phyloP scores from a whole-genome alignment of 148 eudicot genomes.

The Amaranthus palmeri region DNA sequence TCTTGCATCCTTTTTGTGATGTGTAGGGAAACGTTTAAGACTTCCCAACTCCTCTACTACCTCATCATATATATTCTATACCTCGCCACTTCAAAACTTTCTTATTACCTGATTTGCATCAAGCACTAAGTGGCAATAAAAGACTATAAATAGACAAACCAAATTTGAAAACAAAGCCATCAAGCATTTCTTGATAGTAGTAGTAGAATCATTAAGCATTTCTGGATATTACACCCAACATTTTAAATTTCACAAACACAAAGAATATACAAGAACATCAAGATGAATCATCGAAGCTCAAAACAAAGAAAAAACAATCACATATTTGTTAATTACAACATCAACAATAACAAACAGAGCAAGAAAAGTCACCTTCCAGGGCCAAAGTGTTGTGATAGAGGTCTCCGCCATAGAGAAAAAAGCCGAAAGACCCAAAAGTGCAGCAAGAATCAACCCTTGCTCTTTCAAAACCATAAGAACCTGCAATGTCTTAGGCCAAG shows the following conservation, averaged over 20 bases:
- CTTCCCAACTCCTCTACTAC: neutral
- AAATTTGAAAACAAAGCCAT: too few relatives aligned
- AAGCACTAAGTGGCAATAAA: neutral
- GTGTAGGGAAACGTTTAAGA: neutral
- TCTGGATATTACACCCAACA: too few relatives aligned
- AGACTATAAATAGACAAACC: too few relatives aligned
- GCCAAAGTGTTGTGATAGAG: slow-evolving; percentile 95
- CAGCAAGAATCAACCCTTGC: slow-evolving; percentile 80
- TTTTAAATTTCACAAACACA: neutral
- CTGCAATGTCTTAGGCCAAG: slow-evolving; percentile 78
- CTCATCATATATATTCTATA: neutral
- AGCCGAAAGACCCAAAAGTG: slow-evolving; percentile 77
- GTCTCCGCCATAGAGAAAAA: slow-evolving; percentile 99
- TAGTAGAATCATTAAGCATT: too few relatives aligned
- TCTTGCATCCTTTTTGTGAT: neutral
- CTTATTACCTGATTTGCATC: neutral
- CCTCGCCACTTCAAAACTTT: neutral
- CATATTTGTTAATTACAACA: neutral
- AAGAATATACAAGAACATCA: neutral
- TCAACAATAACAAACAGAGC: neutral
- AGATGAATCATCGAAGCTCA: neutral
- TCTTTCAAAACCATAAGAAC: slow-evolving; percentile 66
- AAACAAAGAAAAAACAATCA: neutral
- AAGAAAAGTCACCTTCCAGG: slow-evolving; percentile 73
- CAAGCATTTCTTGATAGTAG: too few relatives aligned